Evolutionary conservation across 1,284 basidiomycete species (phyloP).

Genomic region (Fomitopsis schrenkii): DNA sequence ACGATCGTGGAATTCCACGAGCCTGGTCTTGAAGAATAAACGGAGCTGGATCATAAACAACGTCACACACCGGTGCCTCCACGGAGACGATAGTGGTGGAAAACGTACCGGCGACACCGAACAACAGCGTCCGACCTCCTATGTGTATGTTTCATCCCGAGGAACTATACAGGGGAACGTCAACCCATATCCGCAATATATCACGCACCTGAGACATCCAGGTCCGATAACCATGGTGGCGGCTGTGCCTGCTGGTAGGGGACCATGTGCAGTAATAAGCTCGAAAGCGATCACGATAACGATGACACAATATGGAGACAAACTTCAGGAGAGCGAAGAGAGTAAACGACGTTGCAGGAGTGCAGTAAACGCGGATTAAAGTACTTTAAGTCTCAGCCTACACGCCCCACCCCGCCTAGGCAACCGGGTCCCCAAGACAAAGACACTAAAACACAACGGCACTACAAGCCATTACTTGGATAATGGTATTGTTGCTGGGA

Average conservation of each 20-base stretch:
- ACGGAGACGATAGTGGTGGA: background rate
- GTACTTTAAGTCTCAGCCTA: background rate
- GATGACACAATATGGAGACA: background rate
- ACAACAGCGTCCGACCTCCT: background rate
- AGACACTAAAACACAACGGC: background rate
- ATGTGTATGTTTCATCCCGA: background rate
- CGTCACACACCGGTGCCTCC: background rate
- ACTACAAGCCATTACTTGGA: slow-evolving; percentile 1
- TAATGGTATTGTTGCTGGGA: slow-evolving; percentile 1
- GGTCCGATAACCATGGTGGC: background rate
- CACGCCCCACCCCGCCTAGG: background rate
- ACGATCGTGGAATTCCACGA: background rate
- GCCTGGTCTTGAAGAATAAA: background rate
- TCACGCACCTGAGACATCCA: background rate
- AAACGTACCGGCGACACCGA: background rate
- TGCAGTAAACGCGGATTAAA: background rate
- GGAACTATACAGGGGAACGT: background rate
- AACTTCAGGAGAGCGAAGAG: background rate
- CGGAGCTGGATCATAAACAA: background rate
- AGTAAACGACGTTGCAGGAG: background rate
- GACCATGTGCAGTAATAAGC: background rate
- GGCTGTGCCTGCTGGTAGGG: background rate
- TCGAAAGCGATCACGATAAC: slow-evolving; percentile 1
- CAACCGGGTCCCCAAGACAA: slow-evolving; percentile 2
- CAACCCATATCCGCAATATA: background rate